These are phyloP conservation scores for Solanum paucissectum DNA, from an alignment of 257 asterid species.

Conservation along the genomic window DNA sequence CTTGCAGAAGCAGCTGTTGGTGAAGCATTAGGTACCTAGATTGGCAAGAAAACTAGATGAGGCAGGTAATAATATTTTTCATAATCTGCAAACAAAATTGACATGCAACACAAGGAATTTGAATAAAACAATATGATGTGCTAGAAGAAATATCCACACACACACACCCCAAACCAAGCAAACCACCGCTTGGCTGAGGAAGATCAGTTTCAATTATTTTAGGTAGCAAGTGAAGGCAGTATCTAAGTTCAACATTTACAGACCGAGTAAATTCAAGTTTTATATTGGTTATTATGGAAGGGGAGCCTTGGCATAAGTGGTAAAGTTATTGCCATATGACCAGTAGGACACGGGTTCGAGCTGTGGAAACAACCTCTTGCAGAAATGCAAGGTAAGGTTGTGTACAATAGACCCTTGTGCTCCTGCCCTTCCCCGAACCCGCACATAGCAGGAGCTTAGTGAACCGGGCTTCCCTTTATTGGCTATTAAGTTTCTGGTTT, in stretches of 20 bases:
- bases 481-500: background rate
- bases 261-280: background rate
- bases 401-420: background rate
- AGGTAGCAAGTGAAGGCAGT: background rate
- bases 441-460: background rate
- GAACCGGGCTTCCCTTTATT: background rate
- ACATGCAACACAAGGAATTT: background rate
- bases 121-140: background rate
- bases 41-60: background rate
- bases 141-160: background rate
- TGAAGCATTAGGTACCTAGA: constrained; percentile 90
- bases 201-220: background rate
- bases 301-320: background rate
- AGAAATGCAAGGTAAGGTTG: background rate
- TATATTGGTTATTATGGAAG: background rate
- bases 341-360: background rate
- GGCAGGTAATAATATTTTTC: background rate
- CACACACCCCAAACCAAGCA: background rate
- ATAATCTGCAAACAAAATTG: background rate
- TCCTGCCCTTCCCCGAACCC: background rate
- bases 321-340: background rate
- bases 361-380: background rate
- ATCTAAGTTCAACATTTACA: background rate
- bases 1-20: constrained; percentile 99
- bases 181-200: background rate